Conservation (phyloP, 768 basidiomycete species). For the Lactarius tabidus region DNA sequence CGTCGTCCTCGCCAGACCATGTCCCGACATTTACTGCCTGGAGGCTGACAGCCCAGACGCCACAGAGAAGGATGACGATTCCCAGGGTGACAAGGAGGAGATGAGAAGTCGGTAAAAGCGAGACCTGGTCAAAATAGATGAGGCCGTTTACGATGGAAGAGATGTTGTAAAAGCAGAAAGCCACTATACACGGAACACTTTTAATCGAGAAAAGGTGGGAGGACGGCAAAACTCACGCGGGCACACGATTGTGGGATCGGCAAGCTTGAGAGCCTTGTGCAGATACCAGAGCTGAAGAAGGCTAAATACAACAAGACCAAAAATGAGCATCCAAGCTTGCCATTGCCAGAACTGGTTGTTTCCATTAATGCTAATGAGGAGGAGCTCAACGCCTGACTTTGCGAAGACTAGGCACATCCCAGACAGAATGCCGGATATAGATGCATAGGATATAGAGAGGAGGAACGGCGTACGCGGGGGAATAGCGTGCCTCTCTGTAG, state of each 20-base stretch:
- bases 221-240: constrained; percentile 51
- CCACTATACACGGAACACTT: constrained; percentile 44
- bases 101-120: constrained; percentile 61
- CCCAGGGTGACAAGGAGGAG: constrained; percentile 74
- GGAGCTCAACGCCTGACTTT: constrained; percentile 87
- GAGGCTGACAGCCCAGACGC: constrained; percentile 88
- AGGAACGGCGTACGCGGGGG: constrained; percentile 50
- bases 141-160: constrained; percentile 88
- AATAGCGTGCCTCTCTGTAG: constrained; percentile 24
- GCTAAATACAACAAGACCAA: constrained; percentile 68
- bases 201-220: neutral
- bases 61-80: constrained; percentile 71
- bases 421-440: constrained; percentile 81
- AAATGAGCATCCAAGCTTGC: constrained; percentile 78
- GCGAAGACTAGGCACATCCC: constrained; percentile 93
- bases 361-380: constrained; percentile 71
- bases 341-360: constrained; percentile 80
- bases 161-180: constrained; percentile 94
- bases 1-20: constrained; percentile 41
- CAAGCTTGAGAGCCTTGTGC: constrained; percentile 73
- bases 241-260: constrained; percentile 82
- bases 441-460: constrained; percentile 81
- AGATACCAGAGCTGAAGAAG: constrained; percentile 82
- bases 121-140: constrained; percentile 85
- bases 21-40: constrained; percentile 50